Conservation (phyloP, 2,329 filamentous ascomycete genomes). For the Colletotrichum orchidophilum region DNA sequence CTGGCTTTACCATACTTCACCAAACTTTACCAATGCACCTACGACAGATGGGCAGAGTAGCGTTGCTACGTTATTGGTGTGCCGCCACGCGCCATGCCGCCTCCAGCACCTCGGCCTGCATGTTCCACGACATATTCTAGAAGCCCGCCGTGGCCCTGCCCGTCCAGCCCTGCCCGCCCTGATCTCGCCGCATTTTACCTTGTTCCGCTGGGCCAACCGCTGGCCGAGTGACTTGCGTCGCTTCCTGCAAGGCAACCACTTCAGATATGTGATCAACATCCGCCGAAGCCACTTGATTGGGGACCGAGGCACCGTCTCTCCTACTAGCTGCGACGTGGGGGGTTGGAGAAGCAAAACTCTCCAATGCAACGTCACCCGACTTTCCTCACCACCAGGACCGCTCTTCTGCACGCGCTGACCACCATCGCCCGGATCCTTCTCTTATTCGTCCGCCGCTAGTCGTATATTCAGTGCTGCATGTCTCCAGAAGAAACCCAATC, state of each 20-base stretch:
- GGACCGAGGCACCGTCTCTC: slow-evolving; percentile 14
- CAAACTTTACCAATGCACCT: too few relatives aligned
- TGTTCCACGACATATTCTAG: slow-evolving; percentile 25
- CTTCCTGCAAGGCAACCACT: slow-evolving; percentile 13
- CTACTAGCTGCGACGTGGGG: slow-evolving; percentile 15
- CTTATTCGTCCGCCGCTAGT: not conserved
- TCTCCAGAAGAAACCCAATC: not conserved
- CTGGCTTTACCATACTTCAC: not conserved
- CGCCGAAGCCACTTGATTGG: not conserved
- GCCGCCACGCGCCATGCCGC: not conserved
- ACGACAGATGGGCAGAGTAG: slow-evolving; percentile 2
- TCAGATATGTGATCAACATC: not conserved
- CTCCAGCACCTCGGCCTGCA: not conserved
- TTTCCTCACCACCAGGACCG: not conserved
- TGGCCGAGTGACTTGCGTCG: not conserved
- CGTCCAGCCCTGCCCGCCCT: slow-evolving; percentile 7
- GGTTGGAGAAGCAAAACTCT: slow-evolving; percentile 23
- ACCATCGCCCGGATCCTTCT: not conserved
- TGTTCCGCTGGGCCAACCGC: slow-evolving; percentile 11
- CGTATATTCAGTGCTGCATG: not conserved
- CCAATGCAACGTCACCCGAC: slow-evolving; percentile 25
- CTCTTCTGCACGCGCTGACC: not conserved
- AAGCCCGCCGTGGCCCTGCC: slow-evolving; percentile 5
- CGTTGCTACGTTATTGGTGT: slow-evolving; percentile 1
- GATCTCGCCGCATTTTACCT: slow-evolving; percentile 13